Percentiles rank a stretch among this genome's conserved stretches.
phyloP scores from a whole-genome alignment of 768 basidiomycete species.

The Mycena venus region DNA sequence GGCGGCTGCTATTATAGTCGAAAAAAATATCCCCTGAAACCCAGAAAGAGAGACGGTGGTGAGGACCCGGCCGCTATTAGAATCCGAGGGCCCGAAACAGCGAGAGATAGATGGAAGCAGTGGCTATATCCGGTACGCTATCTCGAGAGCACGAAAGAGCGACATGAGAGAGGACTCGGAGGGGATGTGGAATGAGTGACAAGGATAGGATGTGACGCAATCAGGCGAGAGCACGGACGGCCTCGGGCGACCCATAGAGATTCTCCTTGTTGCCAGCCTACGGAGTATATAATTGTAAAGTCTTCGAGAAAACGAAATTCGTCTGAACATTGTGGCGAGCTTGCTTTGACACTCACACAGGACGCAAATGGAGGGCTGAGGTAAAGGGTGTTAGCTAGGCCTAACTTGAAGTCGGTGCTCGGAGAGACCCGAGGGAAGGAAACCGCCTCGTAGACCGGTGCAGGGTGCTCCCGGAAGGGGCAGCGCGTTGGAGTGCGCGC shows the following conservation, averaged over 20 bases:
- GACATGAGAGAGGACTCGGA: no score
- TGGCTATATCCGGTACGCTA: no score
- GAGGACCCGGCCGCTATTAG: background rate
- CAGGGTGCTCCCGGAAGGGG: background rate
- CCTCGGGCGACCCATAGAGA: background rate
- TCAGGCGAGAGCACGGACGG: background rate
- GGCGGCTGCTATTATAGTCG: no score
- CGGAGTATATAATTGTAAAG: background rate
- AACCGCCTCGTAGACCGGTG: background rate
- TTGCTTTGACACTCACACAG: no score
- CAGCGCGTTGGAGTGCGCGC: background rate
- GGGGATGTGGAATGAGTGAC: no score
- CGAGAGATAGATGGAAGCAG: no score
- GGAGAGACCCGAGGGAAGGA: background rate
- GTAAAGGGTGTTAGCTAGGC: no score
- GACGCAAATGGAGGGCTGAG: no score
- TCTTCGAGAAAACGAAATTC: background rate
- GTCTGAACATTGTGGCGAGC: background rate
- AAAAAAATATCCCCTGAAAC: no score
- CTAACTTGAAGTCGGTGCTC: background rate
- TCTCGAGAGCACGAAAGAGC: no score
- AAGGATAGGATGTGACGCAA: background rate
- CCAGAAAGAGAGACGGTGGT: background rate
- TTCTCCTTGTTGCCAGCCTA: no score
- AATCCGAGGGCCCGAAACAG: no score